Conservation (phyloP, 306 rosid genomes). For the Ceratonia siliqua region DNA sequence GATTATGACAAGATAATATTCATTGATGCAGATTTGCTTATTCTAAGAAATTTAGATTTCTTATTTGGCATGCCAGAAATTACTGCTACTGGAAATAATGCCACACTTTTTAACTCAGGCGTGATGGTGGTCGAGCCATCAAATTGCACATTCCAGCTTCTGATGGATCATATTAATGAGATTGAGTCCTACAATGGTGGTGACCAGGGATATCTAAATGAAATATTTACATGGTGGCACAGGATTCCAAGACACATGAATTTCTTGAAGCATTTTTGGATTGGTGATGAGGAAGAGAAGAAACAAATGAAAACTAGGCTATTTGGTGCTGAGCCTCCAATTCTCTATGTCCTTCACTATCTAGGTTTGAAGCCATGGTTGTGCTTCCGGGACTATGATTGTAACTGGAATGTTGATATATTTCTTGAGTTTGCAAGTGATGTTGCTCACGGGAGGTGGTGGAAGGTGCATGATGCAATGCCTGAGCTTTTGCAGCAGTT, state of each 20-base stretch:
- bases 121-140: constrained; percentile 95
- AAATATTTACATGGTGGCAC: constrained; percentile 96
- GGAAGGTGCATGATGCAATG: constrained; percentile 94
- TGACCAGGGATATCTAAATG: constrained; percentile 90
- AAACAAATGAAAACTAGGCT: constrained; percentile 58
- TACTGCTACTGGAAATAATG: constrained; percentile 89
- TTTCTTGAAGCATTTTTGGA: constrained; percentile 76
- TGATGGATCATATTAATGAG: constrained; percentile 82
- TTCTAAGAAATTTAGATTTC: constrained; percentile 83
- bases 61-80: constrained; percentile 87
- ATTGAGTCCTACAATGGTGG: constrained; percentile 94
- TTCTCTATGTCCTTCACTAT: constrained; percentile 69
- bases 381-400: constrained; percentile 88
- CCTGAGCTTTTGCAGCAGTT: constrained; percentile 78
- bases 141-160: constrained; percentile 79
- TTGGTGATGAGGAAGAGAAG: constrained; percentile 63
- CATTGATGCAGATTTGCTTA: constrained; percentile 87
- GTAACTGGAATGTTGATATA: constrained; percentile 85
- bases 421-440: constrained; percentile 88
- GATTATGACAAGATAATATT: constrained; percentile 94
- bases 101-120: constrained; percentile 89
- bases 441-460: constrained; percentile 85
- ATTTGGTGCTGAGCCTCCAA: constrained; percentile 69
- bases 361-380: constrained; percentile 76
- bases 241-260: constrained; percentile 83